Base-by-base conservation (phyloP, 371 early-diverging fungal species). In the Mucor racemosus region DNA sequence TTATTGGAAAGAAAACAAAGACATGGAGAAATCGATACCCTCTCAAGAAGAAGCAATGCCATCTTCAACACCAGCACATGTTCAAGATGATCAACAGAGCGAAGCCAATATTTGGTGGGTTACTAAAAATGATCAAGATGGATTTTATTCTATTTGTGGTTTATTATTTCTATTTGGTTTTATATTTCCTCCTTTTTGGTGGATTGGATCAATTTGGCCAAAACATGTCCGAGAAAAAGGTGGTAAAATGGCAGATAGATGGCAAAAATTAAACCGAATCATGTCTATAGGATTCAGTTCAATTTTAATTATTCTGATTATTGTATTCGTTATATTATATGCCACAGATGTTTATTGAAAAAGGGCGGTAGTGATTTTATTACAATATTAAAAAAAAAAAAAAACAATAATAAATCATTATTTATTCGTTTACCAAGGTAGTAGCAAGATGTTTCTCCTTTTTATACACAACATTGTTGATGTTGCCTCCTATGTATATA, bases 221-320 rank as follows among this genome's bases (percentile, higher is more conserved):
- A 62, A 64, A 31, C 69, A 68, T 21, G 59, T 71, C 7, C 67
- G 58, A 44, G 71, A 76, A 58, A 68, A 56, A 11, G 75, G 74
- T 31, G 79, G 80, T 4, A 80, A 82, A 60, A 78, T 80, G 76
- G 79, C 80, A 17, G 77, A 73, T 26, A 68, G 79, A 55, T 82
- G 83, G 83, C 80, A 80, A 54, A 65, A 64, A 15, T 13, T 82
- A 15, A 80, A 78, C 59, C 64, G 76, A 33, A 54, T 72, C 63
- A 78, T 80, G 80, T 76, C 83, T 5, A 68, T 82, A 64, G 78
- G 78, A 11, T 82, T 82, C 60, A 76, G 80, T 41, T 65, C 70
- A n/a, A 48, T 82, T 26, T 48, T 82, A 0, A 42, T 80, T 7
- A 62, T 80, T 15, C 67, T 75, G 17, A 55, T 82, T 14, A 67